phyloP scores from a whole-genome alignment of 2,329 filamentous ascomycete species.

The Colletotrichum acutatum region DNA sequence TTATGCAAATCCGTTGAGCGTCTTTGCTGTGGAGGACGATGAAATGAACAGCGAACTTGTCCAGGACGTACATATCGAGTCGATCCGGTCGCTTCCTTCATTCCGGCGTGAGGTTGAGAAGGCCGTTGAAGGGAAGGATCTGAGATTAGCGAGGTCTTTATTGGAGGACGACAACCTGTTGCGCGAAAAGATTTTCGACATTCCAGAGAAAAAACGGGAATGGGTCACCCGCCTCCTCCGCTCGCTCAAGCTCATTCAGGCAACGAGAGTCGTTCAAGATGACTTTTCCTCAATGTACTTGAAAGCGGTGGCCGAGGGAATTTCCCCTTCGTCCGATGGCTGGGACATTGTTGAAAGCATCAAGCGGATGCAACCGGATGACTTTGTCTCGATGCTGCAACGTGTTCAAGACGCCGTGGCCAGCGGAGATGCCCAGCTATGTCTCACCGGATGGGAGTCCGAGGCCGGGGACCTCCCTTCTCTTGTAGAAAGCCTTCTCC shows the following conservation, averaged over 20 bases:
- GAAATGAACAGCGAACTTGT: conserved; percentile 47
- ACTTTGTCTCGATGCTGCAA: conserved; percentile 54
- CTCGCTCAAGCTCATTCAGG: conserved; percentile 58
- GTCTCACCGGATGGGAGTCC: conserved; percentile 46
- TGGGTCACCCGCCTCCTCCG: conserved; percentile 58
- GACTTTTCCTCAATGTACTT: conserved; percentile 70
- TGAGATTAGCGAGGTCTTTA: conserved; percentile 59
- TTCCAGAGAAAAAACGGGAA: conserved; percentile 46
- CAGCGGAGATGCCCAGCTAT: conserved; percentile 50
- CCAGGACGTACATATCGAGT: conserved; percentile 72
- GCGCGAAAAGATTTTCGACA: conserved; percentile 51
- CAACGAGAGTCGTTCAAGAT: conserved; percentile 47
- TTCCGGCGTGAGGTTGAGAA: conserved; percentile 69
- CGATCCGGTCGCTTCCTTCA: conserved; percentile 75
- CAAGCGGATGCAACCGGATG: conserved; percentile 68
- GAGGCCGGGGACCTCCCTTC: conserved; percentile 46
- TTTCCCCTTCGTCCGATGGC: conserved; percentile 60
- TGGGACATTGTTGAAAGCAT: conserved; percentile 67
- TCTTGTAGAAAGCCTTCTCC: conserved; percentile 53
- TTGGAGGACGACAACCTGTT: conserved; percentile 71
- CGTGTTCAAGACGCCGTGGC: conserved; percentile 51
- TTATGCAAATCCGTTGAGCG: conserved; percentile 79
- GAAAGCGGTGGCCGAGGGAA: conserved; percentile 66
- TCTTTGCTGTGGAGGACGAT: conserved; percentile 58
- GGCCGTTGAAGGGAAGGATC: conserved; percentile 54